Base-by-base conservation (phyloP, 331 rosid species). In the Quercus lobata region DNA sequence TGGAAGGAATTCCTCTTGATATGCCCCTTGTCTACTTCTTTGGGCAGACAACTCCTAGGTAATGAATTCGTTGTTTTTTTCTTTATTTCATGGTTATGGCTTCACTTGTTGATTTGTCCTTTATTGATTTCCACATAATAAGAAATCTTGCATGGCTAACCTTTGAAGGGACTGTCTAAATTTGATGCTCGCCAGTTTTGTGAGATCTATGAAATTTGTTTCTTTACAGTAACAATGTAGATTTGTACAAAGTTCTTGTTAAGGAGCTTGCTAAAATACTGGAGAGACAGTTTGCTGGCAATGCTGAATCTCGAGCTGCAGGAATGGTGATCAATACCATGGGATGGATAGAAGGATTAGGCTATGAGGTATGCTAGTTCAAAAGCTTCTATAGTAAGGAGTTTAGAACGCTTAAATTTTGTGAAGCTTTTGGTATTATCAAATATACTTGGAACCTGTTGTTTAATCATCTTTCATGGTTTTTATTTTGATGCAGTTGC, bases 281-380 rank as follows among this genome's bases (percentile, higher is more conserved):
- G 68, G 98, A 91, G 87, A 90, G 90, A 76, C 99, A 91, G 75
- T 87, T 96, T 84, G 22, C 94, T 76, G 93, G 93, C 78, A 96
- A 87, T 82, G 80, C 92, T 70, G 99, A 96, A 83, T 91, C 94
- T 75, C 89, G 87, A 86, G 98, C 99, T 83, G 91, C 99, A 16
- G 99, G 99, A 60, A 87, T 96, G 99, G 98, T 96, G 73, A 89
- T 96, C 83, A 96, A 96, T 86, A 96, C 99, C 35, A 93, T 96
- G 99, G 99, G 99, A 58, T 96, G 99, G 99, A 93, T 93, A 75
- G 98, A 96, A 81, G 97, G 98, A 80, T 87, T 90, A 46, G 99
- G 99, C 82, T 96, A 96, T 86, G 98, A 93, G 85, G 99, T 96
- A 88, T 80, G 57, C 41, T 7, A 30, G 30, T 73, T 79, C 65